These are phyloP conservation scores for Dictyostelium firmibasis DNA, from an alignment of 78 protist genomes.

Conservation along the genomic window DNA sequence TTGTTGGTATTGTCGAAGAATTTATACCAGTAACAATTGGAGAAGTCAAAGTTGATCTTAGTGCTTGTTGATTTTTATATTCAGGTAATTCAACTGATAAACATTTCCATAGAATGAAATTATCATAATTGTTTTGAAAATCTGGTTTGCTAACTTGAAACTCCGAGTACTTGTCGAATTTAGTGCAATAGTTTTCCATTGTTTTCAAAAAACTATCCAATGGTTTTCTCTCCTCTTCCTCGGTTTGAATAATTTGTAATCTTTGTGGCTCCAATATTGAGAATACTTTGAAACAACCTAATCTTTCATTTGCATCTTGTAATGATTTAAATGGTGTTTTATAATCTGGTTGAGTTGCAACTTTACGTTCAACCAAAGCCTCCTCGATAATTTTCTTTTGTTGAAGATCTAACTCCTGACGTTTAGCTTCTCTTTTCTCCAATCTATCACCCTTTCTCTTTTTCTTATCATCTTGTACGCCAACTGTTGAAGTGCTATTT, in stretches of 20 bases:
- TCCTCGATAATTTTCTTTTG: constrained; percentile 9
- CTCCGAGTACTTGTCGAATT: background rate
- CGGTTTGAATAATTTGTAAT: background rate
- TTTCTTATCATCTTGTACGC: background rate
- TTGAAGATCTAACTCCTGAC: background rate
- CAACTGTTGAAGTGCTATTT: background rate
- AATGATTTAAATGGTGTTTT: constrained; percentile 67
- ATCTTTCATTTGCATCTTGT: constrained; percentile 32
- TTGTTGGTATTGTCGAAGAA: background rate
- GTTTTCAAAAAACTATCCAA: background rate
- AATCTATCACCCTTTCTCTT: constrained; percentile 41
- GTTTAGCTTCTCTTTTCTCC: constrained; percentile 19
- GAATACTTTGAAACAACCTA: constrained; percentile 39
- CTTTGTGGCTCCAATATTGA: background rate
- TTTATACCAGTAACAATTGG: background rate
- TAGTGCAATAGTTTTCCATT: background rate
- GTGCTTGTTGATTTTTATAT: background rate
- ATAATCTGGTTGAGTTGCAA: constrained; percentile 65
- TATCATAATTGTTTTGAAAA: background rate
- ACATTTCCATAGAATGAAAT: background rate
- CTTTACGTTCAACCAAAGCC: background rate
- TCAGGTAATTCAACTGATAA: background rate
- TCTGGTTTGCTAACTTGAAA: background rate
- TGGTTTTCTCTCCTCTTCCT: background rate
- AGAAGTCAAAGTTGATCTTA: background rate